phyloP scores from a whole-genome alignment of 352 stramenopile genomes.

The Globisporangium yorkense region DNA sequence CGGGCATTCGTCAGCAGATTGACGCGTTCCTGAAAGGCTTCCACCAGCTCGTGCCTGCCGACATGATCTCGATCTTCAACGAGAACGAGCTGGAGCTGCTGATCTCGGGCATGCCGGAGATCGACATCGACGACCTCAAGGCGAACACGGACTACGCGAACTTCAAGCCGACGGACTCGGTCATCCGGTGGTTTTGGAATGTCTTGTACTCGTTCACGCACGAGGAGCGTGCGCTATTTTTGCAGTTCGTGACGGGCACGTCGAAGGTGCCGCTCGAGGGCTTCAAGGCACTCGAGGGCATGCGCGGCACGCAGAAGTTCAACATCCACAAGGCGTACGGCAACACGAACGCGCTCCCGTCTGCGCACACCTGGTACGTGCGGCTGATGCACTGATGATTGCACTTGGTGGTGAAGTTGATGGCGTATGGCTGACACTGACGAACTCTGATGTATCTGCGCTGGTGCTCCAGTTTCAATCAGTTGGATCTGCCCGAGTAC shows the following conservation, averaged over 20 bases:
- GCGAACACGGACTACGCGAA: constrained; percentile 92
- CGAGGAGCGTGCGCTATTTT: constrained; percentile 88
- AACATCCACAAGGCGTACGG: constrained; percentile 98
- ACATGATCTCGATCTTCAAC: constrained; percentile 93
- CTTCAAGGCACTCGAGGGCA: constrained; percentile 98
- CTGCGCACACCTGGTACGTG: constrained; percentile 95
- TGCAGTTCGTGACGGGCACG: constrained; percentile 93
- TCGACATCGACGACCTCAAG: constrained; percentile 94
- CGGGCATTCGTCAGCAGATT: constrained; percentile 94
- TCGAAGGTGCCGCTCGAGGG: constrained; percentile 95
- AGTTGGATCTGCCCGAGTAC: constrained; percentile 98
- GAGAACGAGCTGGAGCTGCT: constrained; percentile 92
- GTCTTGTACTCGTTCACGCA: constrained; percentile 88
- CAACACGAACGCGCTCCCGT: constrained; percentile 78
- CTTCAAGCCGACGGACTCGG: constrained; percentile 84
- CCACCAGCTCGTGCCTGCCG: constrained; percentile 86
- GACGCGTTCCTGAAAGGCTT: constrained; percentile 89
- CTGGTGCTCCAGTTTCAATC: constrained; percentile 91
- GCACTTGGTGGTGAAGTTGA: neutral
- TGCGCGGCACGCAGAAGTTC: constrained; percentile 98
- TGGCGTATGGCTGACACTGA: constrained; percentile 1
- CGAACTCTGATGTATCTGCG: constrained; percentile 4
- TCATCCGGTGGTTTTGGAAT: constrained; percentile 95
- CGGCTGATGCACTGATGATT: constrained; percentile 5
- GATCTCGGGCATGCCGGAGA: constrained; percentile 91